Conservation (phyloP, 345 rosid genomes). For the Cochlearia excelsa region DNA sequence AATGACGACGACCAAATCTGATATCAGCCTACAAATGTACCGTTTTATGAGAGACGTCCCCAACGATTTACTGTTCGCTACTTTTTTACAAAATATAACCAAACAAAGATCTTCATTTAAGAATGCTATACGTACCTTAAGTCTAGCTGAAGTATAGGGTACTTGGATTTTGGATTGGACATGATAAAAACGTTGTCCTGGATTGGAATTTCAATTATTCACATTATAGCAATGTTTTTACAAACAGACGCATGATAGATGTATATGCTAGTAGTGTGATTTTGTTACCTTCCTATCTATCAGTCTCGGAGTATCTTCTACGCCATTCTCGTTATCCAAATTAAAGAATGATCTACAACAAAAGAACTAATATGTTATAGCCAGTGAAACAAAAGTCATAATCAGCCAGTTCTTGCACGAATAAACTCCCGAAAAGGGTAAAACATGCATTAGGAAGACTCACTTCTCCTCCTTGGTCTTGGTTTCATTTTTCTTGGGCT, state of each 20-base stretch:
- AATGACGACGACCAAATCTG: slow-evolving; percentile 92
- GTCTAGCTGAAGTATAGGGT: slow-evolving; percentile 89
- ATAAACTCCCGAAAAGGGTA: neutral
- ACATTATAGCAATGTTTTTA: neutral
- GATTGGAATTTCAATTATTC: slow-evolving; percentile 24
- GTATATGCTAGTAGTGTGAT: neutral
- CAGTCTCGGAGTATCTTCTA: slow-evolving; percentile 82
- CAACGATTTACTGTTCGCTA: slow-evolving; percentile 2
- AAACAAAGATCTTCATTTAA: neutral
- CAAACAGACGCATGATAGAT: neutral
- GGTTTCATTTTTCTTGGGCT: slow-evolving; percentile 80
- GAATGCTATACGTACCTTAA: slow-evolving; percentile 53
- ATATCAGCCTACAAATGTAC: slow-evolving; percentile 71
- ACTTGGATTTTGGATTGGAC: slow-evolving; percentile 94
- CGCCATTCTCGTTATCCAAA: slow-evolving; percentile 82
- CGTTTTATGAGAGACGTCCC: slow-evolving; percentile 24
- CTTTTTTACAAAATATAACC: neutral
- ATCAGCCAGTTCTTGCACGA: slow-evolving; percentile 17
- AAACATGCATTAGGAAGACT: slow-evolving; percentile 32
- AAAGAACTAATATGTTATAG: slow-evolving; percentile 29
- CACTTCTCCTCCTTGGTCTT: slow-evolving; percentile 81
- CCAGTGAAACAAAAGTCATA: slow-evolving; percentile 15
- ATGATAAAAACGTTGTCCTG: slow-evolving; percentile 98
- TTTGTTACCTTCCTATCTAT: slow-evolving; percentile 76
- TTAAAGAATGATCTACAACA: slow-evolving; percentile 70